phyloP scores from a whole-genome alignment of 768 basidiomycete genomes.

The Russula ochroleuca region DNA sequence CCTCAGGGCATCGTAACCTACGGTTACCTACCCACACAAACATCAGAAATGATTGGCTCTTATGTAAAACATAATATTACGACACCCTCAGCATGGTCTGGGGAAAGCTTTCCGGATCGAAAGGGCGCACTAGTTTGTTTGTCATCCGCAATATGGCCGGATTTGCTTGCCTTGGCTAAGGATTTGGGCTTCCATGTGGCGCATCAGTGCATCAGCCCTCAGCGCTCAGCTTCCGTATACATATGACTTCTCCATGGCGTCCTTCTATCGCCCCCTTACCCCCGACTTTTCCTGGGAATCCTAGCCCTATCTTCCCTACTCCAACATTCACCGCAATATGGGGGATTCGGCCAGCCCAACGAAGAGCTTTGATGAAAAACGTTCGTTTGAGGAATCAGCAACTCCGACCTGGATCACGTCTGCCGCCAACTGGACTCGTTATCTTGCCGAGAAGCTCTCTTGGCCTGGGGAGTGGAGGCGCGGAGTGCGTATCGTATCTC shows the following conservation, averaged over 20 bases:
- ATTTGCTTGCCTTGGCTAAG: not conserved
- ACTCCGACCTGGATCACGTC: not conserved
- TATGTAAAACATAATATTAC: too few species aligned
- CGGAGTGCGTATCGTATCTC: constrained; percentile 30
- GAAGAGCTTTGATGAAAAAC: not conserved
- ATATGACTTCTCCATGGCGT: not conserved
- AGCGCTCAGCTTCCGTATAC: not conserved
- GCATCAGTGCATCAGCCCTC: too few species aligned
- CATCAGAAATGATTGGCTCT: not conserved
- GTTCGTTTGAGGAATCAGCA: not conserved
- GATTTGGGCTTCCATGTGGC: too few species aligned
- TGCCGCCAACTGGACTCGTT: not conserved
- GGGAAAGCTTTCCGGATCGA: too few species aligned
- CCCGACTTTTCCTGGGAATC: not conserved
- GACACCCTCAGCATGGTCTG: too few species aligned
- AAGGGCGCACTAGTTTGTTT: too few species aligned
- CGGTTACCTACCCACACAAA: not conserved
- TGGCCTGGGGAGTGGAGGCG: constrained; percentile 31
- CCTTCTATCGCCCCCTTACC: not conserved
- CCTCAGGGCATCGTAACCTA: not conserved
- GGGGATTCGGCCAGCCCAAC: not conserved
- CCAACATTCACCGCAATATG: too few species aligned
- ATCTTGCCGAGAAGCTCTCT: not conserved
- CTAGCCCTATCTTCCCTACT: not conserved
- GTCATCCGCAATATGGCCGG: not conserved